These are phyloP conservation scores for Apiosordaria backusii DNA, from an alignment of 495 filamentous ascomycete species.

Conservation along the genomic window DNA sequence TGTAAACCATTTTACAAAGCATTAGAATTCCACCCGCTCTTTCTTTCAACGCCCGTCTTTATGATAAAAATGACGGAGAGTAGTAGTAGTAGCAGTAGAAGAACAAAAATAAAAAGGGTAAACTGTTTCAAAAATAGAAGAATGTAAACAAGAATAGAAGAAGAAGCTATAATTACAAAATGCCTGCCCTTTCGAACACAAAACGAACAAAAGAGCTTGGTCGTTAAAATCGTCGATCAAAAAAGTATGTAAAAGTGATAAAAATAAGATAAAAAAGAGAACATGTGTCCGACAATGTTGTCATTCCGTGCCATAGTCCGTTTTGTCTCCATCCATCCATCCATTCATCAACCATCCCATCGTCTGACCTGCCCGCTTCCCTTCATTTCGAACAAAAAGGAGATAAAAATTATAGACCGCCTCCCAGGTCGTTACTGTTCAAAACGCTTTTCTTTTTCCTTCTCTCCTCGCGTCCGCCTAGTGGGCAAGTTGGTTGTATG, in stretches of 20 bases:
- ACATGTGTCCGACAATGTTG: too few relatives aligned
- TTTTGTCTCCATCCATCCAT: background rate
- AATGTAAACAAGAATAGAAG: slow-evolving; percentile 5
- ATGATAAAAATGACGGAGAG: too few relatives aligned
- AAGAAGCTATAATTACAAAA: slow-evolving; percentile 9
- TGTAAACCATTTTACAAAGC: too few relatives aligned
- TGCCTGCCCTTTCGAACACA: slow-evolving; percentile 1
- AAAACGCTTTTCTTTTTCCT: background rate
- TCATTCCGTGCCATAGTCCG: background rate
- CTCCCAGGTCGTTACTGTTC: background rate
- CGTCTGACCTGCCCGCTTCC: background rate
- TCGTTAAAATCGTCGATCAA: background rate
- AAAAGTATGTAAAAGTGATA: slow-evolving; percentile 3
- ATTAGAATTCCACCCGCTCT: too few relatives aligned
- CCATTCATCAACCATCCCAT: background rate
- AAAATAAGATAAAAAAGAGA: too few relatives aligned
- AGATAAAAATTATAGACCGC: background rate
- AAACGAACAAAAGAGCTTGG: slow-evolving; percentile 8
- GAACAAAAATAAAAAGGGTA: too few relatives aligned
- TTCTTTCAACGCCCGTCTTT: too few relatives aligned
- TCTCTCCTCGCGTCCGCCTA: background rate
- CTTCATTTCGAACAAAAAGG: background rate
- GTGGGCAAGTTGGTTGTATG: background rate
- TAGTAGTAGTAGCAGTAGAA: background rate
- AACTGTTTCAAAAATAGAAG: background rate